Base-by-base conservation (phyloP, 2,329 filamentous ascomycete genomes). In the Penicillium paneum region DNA sequence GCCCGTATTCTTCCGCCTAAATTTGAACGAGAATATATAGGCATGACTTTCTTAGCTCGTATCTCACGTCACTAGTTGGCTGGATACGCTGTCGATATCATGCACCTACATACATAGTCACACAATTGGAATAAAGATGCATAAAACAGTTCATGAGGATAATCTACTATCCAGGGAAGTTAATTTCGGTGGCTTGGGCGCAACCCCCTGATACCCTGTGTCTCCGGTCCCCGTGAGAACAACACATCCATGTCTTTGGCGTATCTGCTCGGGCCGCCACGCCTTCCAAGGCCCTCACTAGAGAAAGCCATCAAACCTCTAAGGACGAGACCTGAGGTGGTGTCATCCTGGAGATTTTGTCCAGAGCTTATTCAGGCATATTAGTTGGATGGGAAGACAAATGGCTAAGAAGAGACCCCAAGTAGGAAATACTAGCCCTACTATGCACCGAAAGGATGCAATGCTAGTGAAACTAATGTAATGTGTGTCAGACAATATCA, bases 1-100 rank as follows among this genome's bases (percentile, higher is more conserved):
- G 8, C 45, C 10, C 53, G 19, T 39, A 56, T 63, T 57, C 48
- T 61, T 49, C 53, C 55, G 2, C 57, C 53, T 5, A 40, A 49
- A n/a, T 50, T 36, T n/a, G 48, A 50, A 32, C 28, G 39, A 24
- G 31, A 50, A 38, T 50, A 50, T 12, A 50, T 50, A 12, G 48
- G 39, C 39, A 38, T 50, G 39, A 24, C 12, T 12, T 50, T 36
- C 24, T 32, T 44, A 24, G 7, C 31, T 50, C 48, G 48, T 24
- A 2, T 50, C 5, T 24, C 31, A 17, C 2, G 31, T 11, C 48
- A 44, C 21, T 50, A 43, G 47, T 31, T 31, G 11, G 7, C 21
- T 17, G 17, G 24, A 5, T 17, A 36, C 15, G 32, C 3, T 34
- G 32, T 8, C 8, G 8, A 12, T 21, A 21, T n/a, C n/a, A n/a